Percentiles rank a stretch among this genome's conserved stretches.
phyloP scores from a whole-genome alignment of 768 basidiomycete species.

The Trametes cinnabarina region DNA sequence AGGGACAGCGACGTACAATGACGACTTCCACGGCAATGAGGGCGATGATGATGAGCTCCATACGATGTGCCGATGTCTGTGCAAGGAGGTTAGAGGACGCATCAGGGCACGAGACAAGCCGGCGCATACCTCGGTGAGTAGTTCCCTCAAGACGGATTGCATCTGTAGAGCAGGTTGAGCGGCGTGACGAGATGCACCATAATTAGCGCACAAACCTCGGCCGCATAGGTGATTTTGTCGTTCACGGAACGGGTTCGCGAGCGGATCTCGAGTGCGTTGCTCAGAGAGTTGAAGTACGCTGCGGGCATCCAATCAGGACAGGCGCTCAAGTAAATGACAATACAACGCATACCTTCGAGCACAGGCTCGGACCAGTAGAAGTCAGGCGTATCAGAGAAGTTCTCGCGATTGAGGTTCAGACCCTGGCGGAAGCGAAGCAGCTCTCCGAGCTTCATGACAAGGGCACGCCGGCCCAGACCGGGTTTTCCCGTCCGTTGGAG shows the following conservation, averaged over 20 bases:
- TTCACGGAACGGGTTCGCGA: slow-evolving; percentile 78
- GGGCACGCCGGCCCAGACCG: slow-evolving; percentile 71
- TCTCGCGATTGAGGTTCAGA: slow-evolving; percentile 85
- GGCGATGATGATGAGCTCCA: slow-evolving; percentile 94
- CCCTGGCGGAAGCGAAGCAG: slow-evolving; percentile 91
- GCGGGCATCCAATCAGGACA: background rate
- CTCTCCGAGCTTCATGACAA: slow-evolving; percentile 91
- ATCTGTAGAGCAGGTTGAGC: slow-evolving; percentile 41
- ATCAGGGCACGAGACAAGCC: background rate
- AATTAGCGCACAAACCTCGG: slow-evolving; percentile 66
- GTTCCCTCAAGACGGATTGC: slow-evolving; percentile 84
- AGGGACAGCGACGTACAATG: slow-evolving; percentile 53
- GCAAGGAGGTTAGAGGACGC: background rate
- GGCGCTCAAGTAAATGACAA: background rate
- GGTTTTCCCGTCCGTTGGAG: slow-evolving; percentile 81
- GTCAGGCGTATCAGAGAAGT: slow-evolving; percentile 85
- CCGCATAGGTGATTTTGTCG: slow-evolving; percentile 90
- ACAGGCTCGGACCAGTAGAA: slow-evolving; percentile 95
- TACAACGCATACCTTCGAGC: slow-evolving; percentile 63
- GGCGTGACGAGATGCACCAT: background rate
- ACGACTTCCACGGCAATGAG: slow-evolving; percentile 95
- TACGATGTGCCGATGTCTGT: slow-evolving; percentile 83
- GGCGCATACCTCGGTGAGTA: slow-evolving; percentile 75
- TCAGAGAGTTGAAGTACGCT: slow-evolving; percentile 86
- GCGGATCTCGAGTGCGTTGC: slow-evolving; percentile 82